Evolutionary conservation across 495 filamentous ascomycete genomes (phyloP).

Genomic region (Patellaria atrata): DNA sequence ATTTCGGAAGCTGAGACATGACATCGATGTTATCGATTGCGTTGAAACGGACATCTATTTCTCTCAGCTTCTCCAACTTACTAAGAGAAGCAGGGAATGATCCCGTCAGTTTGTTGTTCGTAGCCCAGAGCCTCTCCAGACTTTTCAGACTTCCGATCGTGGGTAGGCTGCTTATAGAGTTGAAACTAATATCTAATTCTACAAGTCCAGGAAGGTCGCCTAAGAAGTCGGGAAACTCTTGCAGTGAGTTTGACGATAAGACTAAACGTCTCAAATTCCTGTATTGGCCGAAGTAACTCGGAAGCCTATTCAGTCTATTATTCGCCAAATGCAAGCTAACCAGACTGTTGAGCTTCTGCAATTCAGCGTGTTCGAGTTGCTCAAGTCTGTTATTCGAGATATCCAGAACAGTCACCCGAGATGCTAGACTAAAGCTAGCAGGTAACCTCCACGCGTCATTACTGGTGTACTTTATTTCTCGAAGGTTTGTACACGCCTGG

Average conservation of each 20-base stretch:
- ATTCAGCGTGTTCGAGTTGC: slow-evolving; percentile 66
- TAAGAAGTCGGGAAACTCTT: slow-evolving; percentile 69
- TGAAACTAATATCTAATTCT: slow-evolving; percentile 96
- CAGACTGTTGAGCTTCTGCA: slow-evolving; percentile 55
- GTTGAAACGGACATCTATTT: slow-evolving; percentile 92
- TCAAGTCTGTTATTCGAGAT: slow-evolving; percentile 89
- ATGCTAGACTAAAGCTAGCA: slow-evolving; percentile 67
- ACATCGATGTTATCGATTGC: slow-evolving; percentile 71
- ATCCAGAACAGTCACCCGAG: slow-evolving; percentile 72
- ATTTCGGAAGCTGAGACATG: slow-evolving; percentile 61
- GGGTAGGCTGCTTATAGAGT: slow-evolving; percentile 63
- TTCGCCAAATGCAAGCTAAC: slow-evolving; percentile 87
- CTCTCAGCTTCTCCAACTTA: slow-evolving; percentile 61
- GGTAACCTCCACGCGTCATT: slow-evolving; percentile 87
- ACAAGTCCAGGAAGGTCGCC: slow-evolving; percentile 70
- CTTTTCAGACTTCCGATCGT: slow-evolving; percentile 62
- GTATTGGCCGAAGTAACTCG: slow-evolving; percentile 67
- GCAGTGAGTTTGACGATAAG: slow-evolving; percentile 81
- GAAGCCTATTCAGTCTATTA: slow-evolving; percentile 66
- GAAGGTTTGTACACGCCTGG: slow-evolving; percentile 74
- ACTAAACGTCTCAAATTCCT: slow-evolving; percentile 65
- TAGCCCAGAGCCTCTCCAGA: slow-evolving; percentile 83
- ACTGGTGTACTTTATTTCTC: slow-evolving; percentile 86
- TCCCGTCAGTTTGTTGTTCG: slow-evolving; percentile 77
- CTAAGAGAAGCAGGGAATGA: slow-evolving; percentile 55